phyloP scores from a whole-genome alignment of 169 alveolate species.

The Cryptosporidium tyzzeri region DNA sequence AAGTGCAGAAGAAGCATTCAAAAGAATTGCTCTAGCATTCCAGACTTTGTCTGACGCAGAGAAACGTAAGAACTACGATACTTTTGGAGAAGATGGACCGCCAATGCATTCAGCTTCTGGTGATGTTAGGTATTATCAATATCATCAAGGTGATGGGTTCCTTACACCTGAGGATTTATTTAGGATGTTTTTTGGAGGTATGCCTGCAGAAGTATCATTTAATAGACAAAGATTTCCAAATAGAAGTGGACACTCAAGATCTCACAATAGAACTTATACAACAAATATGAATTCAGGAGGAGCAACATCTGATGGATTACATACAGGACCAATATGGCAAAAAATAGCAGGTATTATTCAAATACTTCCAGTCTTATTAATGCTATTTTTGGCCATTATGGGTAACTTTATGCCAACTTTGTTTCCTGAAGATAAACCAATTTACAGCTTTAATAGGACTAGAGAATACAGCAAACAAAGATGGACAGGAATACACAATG shows the following conservation, averaged over 20 bases:
- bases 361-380: conserved; percentile 29
- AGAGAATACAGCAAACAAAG: conserved; percentile 45
- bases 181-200: conserved; percentile 84
- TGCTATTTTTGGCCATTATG: conserved; percentile 48
- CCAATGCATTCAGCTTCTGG: conserved; percentile 70
- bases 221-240: conserved; percentile 33
- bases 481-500: conserved; percentile 70
- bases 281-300: not conserved
- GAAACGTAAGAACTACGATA: conserved; percentile 89
- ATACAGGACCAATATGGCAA: conserved; percentile 20
- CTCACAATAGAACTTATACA: not conserved
- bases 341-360: conserved; percentile 59
- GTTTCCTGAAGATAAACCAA: conserved; percentile 31
- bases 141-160: conserved; percentile 79
- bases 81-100: conserved; percentile 81
- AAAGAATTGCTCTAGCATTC: conserved; percentile 92
- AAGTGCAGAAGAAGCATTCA: conserved; percentile 95
- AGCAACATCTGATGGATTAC: not conserved
- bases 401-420: conserved; percentile 65
- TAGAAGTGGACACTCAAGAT: not conserved
- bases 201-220: conserved; percentile 58
- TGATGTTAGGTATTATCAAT: conserved; percentile 80
- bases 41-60: conserved; percentile 91
- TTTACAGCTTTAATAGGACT: conserved; percentile 38
- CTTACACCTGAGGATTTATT: conserved; percentile 86